Evolutionary conservation across 331 rosid species (phyloP).

Genomic region (Pyrus hybrid): DNA sequence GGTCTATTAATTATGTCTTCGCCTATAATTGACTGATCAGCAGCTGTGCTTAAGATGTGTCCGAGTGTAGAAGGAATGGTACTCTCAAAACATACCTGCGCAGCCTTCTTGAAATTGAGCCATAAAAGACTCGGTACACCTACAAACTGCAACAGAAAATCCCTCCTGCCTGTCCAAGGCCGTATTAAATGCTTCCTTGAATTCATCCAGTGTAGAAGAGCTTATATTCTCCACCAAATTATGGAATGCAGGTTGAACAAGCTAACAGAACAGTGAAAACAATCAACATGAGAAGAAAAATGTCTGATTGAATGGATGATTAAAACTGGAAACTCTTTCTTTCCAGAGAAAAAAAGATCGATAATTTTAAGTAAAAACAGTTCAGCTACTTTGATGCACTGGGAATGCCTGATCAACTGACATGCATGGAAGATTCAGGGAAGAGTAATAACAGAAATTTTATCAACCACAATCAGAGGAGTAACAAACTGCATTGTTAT

Average conservation of each 20-base stretch:
- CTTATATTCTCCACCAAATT: conserved; percentile 68
- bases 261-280: conserved; percentile 27
- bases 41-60: neutral
- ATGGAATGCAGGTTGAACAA: conserved; percentile 73
- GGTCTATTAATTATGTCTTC: too few species aligned
- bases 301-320: too few species aligned
- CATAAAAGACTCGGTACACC: conserved; percentile 38
- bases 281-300: too few species aligned
- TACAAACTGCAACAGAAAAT: conserved; percentile 61
- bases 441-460: too few species aligned
- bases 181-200: conserved; percentile 71
- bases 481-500: too few species aligned
- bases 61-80: neutral
- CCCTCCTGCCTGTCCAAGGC: conserved; percentile 68
- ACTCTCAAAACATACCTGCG: conserved; percentile 44
- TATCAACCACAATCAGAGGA: too few species aligned
- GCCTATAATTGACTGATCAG: neutral
- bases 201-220: conserved; percentile 61
- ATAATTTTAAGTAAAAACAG: too few species aligned
- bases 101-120: conserved; percentile 57
- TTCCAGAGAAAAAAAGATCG: too few species aligned
- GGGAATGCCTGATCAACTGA: too few species aligned
- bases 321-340: too few species aligned
- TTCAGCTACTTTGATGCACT: too few species aligned
- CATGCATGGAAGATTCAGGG: too few species aligned